A percentile compares a stretch with the other conserved stretches of the same genome.
These are phyloP conservation scores for Aspergillaceae sp. DNA, from an alignment of 2,329 filamentous ascomycete genomes.

Conservation along the genomic window DNA sequence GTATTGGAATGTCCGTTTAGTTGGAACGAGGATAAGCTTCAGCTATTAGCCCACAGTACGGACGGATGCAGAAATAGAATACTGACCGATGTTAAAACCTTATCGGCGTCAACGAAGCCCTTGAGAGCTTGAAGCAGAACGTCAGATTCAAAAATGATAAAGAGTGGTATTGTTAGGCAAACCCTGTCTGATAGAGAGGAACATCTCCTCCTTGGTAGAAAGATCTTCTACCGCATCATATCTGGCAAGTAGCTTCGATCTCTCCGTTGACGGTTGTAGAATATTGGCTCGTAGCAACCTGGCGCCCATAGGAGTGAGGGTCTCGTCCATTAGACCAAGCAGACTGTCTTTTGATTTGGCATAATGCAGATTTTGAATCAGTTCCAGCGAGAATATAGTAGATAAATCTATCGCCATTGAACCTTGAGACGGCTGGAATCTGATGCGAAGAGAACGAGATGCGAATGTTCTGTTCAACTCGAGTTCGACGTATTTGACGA, in stretches of 20 bases:
- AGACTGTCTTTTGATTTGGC: slow-evolving; percentile 72
- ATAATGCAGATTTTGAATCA: slow-evolving; percentile 78
- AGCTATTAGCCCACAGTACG: slow-evolving; percentile 6
- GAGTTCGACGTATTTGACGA: slow-evolving; percentile 69
- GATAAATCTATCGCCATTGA: slow-evolving; percentile 94
- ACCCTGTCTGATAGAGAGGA: slow-evolving; percentile 66
- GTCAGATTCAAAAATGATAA: slow-evolving; percentile 2
- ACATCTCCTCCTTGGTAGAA: slow-evolving; percentile 73
- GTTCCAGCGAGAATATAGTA: slow-evolving; percentile 76
- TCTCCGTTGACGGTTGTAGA: slow-evolving; percentile 73
- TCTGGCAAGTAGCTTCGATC: slow-evolving; percentile 58
- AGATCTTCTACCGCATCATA: slow-evolving; percentile 81
- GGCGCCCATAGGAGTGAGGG: slow-evolving; percentile 77
- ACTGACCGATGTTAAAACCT: slow-evolving; percentile 62
- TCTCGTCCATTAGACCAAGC: slow-evolving; percentile 78
- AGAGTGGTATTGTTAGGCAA: slow-evolving; percentile 5
- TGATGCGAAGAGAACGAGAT: slow-evolving; percentile 72
- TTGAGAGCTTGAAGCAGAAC: slow-evolving; percentile 51
- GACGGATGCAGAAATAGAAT: neutral
- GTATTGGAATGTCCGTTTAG: slow-evolving; percentile 55
- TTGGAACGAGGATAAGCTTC: slow-evolving; percentile 68
- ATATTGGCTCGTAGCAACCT: slow-evolving; percentile 78
- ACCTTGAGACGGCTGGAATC: slow-evolving; percentile 78
- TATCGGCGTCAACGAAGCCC: slow-evolving; percentile 69
- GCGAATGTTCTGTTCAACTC: slow-evolving; percentile 61